Evolutionary conservation across 2,329 filamentous ascomycete species (phyloP).

Genomic region (Alternaria conjuncta): DNA sequence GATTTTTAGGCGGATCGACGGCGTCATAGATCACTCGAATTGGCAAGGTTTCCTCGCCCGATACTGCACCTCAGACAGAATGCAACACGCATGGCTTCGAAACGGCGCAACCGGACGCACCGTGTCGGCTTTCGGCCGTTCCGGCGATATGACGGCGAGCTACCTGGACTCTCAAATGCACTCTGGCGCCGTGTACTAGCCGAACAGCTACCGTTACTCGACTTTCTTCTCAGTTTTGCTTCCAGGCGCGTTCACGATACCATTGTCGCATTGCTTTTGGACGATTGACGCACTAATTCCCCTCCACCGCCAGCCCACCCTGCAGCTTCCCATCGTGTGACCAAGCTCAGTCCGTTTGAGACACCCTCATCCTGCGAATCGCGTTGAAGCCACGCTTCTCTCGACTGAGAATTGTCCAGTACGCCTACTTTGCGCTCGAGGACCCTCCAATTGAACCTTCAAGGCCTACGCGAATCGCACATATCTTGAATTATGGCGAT

Average conservation of each 20-base stretch:
- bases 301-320: background rate
- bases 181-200: slow-evolving; percentile 2
- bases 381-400: background rate
- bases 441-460: background rate
- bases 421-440: background rate
- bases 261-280: slow-evolving; percentile 3
- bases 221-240: slow-evolving; percentile 7
- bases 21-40: slow-evolving; percentile 47
- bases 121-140: slow-evolving; percentile 22
- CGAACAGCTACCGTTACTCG: slow-evolving; percentile 1
- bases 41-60: slow-evolving; percentile 39
- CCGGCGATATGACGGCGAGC: slow-evolving; percentile 6
- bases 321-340: background rate
- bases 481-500: slow-evolving; percentile 39
- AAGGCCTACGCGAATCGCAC: background rate
- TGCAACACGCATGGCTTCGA: slow-evolving; percentile 32
- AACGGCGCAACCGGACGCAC: slow-evolving; percentile 27
- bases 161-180: slow-evolving; percentile 10
- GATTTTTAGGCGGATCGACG: slow-evolving; percentile 21
- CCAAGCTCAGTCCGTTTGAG: background rate
- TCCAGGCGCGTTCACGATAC: slow-evolving; percentile 5
- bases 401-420: background rate
- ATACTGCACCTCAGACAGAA: slow-evolving; percentile 40
- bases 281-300: background rate
- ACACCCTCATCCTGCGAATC: background rate